Conservation (phyloP, 2,329 filamentous ascomycete species). For the Microcyclospora pomicola region DNA sequence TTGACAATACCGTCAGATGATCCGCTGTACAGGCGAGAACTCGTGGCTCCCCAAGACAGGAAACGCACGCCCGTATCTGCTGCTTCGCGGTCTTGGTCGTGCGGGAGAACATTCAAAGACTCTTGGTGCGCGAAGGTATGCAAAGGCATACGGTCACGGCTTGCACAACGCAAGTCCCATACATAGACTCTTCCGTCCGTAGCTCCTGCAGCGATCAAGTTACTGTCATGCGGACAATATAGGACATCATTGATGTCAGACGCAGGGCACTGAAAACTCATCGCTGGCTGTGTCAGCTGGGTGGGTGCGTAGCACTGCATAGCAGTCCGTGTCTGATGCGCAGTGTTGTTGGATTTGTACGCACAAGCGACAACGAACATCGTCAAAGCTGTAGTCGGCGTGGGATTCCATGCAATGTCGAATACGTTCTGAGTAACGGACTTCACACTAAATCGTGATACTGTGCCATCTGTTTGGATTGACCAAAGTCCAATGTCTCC, state of each 20-base stretch:
- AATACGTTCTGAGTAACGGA: slow-evolving; percentile 42
- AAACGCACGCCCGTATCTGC: slow-evolving; percentile 46
- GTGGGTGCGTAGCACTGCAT: slow-evolving; percentile 40
- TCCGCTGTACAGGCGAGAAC: slow-evolving; percentile 42
- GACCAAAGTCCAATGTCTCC: slow-evolving; percentile 45
- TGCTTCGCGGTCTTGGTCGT: slow-evolving; percentile 31
- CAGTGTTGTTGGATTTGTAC: slow-evolving; percentile 22
- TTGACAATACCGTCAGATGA: slow-evolving; percentile 48
- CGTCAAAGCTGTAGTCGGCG: slow-evolving; percentile 20
- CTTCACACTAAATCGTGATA: slow-evolving; percentile 27
- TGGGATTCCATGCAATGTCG: slow-evolving; percentile 44
- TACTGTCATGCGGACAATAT: slow-evolving; percentile 31
- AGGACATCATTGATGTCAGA: slow-evolving; percentile 48
- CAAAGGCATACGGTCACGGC: slow-evolving; percentile 29
- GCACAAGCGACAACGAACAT: slow-evolving; percentile 42
- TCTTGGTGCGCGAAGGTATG: slow-evolving; percentile 38
- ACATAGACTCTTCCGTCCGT: slow-evolving; percentile 47
- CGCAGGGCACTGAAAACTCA: slow-evolving; percentile 43
- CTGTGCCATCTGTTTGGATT: slow-evolving; percentile 22
- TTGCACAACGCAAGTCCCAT: slow-evolving; percentile 40
- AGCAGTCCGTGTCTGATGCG: slow-evolving; percentile 32
- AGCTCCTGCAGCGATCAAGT: slow-evolving; percentile 44
- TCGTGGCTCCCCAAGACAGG: slow-evolving; percentile 41
- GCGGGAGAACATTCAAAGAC: slow-evolving; percentile 36
- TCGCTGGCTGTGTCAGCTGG: slow-evolving; percentile 17